Percentiles rank a stretch among this genome's conserved stretches.
Evolutionary conservation across 148 eudicot genomes (phyloP).

Genomic region (Silene uniflora): DNA sequence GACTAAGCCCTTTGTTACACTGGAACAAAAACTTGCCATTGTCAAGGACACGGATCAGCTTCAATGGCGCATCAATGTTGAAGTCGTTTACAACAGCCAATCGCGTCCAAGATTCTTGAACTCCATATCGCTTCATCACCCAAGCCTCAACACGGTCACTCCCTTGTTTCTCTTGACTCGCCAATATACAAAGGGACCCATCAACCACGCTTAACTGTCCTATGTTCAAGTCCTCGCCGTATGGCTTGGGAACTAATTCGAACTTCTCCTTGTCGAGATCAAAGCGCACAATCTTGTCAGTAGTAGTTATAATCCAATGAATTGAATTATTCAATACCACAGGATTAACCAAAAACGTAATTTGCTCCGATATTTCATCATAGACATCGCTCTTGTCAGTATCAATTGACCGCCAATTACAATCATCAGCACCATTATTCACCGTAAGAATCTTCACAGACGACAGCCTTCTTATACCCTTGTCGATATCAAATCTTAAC

Average conservation of each 20-base stretch:
- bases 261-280: not conserved
- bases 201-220: slow-evolving; percentile 5
- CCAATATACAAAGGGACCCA: not conserved
- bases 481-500: not conserved
- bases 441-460: not conserved
- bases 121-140: not conserved
- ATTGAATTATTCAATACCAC: not conserved
- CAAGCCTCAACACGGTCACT: not conserved
- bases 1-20: not conserved
- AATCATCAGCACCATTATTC: not conserved
- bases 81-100: not conserved
- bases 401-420: not conserved
- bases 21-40: slow-evolving; percentile 1
- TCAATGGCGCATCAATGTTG: not conserved
- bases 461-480: not conserved
- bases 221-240: not conserved
- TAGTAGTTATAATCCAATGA: not conserved
- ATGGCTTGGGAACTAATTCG: not conserved
- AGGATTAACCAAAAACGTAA: not conserved
- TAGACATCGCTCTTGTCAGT: not conserved
- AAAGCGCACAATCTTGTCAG: not conserved
- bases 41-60: not conserved
- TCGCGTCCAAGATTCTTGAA: not conserved
- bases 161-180: not conserved
- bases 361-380: not conserved